phyloP scores from a whole-genome alignment of 2,329 filamentous ascomycete genomes.

The Zopfia rhizophila region DNA sequence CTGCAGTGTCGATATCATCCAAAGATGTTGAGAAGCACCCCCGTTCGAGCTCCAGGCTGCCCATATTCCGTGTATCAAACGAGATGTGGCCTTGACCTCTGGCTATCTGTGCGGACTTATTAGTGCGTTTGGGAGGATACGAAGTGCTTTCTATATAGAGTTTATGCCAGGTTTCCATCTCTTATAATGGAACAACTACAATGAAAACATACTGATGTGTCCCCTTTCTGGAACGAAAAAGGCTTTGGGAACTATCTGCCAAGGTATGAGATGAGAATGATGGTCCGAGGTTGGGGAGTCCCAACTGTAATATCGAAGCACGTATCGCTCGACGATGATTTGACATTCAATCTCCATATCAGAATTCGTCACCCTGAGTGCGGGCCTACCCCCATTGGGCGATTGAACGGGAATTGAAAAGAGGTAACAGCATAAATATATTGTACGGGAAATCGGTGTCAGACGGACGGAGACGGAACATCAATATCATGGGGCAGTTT shows the following conservation, averaged over 20 bases:
- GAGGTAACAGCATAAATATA: constrained; percentile 73
- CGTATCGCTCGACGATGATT: constrained; percentile 78
- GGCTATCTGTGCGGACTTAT: no score
- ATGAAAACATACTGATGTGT: constrained; percentile 79
- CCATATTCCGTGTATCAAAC: no score
- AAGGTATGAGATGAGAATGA: constrained; percentile 69
- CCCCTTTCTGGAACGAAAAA: constrained; percentile 72
- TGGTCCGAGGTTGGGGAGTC: constrained; percentile 67
- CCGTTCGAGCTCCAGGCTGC: no score
- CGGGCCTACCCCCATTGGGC: constrained; percentile 67
- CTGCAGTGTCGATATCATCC: no score
- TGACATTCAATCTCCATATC: constrained; percentile 77
- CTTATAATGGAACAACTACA: constrained; percentile 69
- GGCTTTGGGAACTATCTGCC: constrained; percentile 78
- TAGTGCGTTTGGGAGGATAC: no score
- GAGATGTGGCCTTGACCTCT: no score
- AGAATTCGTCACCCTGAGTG: constrained; percentile 70
- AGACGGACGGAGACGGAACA: constrained; percentile 75
- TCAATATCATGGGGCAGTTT: constrained; percentile 66
- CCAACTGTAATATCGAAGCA: constrained; percentile 75
- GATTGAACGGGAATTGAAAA: constrained; percentile 71
- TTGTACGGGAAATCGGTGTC: constrained; percentile 89
- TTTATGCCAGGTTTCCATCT: no score
- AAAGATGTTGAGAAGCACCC: no score
- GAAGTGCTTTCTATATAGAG: no score